Conservation (phyloP, 768 basidiomycete genomes). For the Suillus luteus region DNA sequence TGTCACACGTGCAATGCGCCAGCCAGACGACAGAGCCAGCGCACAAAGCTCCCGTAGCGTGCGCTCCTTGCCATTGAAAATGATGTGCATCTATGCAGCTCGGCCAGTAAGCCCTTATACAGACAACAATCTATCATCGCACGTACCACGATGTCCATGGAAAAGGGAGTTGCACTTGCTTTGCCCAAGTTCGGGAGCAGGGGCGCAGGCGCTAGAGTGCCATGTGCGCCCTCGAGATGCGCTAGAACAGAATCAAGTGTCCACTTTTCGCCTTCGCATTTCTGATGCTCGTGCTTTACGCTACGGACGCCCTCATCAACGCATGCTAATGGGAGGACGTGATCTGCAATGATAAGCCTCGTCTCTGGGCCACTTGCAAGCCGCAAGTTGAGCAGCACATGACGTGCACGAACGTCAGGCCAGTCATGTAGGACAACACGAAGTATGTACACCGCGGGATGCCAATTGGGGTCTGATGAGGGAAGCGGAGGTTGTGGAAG, state of each 20-base stretch:
- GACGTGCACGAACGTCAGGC: constrained; percentile 58
- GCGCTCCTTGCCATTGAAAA: constrained; percentile 70
- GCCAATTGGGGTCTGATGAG: constrained; percentile 25
- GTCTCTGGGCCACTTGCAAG: constrained; percentile 44
- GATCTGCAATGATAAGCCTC: constrained; percentile 69
- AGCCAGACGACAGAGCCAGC: constrained; percentile 57
- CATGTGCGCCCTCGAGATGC: constrained; percentile 53
- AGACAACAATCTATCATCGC: background rate
- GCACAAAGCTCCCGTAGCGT: constrained; percentile 64
- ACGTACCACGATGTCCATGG: constrained; percentile 67
- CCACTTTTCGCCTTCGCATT: constrained; percentile 25
- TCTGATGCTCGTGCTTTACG: constrained; percentile 17
- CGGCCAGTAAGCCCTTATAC: constrained; percentile 7
- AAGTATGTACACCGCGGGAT: constrained; percentile 67
- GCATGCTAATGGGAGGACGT: constrained; percentile 69
- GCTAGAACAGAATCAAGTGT: constrained; percentile 34
- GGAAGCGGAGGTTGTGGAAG: constrained; percentile 52
- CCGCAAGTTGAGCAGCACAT: constrained; percentile 48
- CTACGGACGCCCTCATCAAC: constrained; percentile 42
- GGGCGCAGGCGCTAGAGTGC: constrained; percentile 56
- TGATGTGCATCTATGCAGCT: constrained; percentile 59
- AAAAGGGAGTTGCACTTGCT: constrained; percentile 66
- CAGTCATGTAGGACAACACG: constrained; percentile 79
- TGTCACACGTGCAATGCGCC: constrained; percentile 59
- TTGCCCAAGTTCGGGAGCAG: constrained; percentile 75